Conservation (phyloP, 164 flowering plant genomes). For the grape (Vitis vinifera) region ASM3070453v1 NC_081808.1:21253001-21253500, state of each 20-base stretch:
- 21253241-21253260: too few species aligned
- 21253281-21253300: too few species aligned
- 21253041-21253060: slow-evolving; percentile 41
- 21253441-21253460: slow-evolving; percentile 44
- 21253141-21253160: slow-evolving; percentile 41
- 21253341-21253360: too few species aligned
- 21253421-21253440: slow-evolving; percentile 16
- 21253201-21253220: slow-evolving; percentile 25
- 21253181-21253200: slow-evolving; percentile 33
- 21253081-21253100: slow-evolving; percentile 25
- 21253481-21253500: slow-evolving; percentile 44
- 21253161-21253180: slow-evolving; percentile 35
- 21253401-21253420: too few species aligned
- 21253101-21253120: slow-evolving; percentile 28
- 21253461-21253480: slow-evolving; percentile 41
- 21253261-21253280: too few species aligned
- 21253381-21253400: too few species aligned
- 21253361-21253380: too few species aligned
- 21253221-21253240: too few species aligned
- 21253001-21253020: neutral
- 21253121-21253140: slow-evolving; percentile 39
- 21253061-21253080: slow-evolving; percentile 26
- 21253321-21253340: too few species aligned
- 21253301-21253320: too few species aligned
- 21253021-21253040: slow-evolving; percentile 23